These are phyloP conservation scores for Chrysoporthe puriensis DNA, from an alignment of 2,329 filamentous ascomycete species.

Conservation along the genomic window DNA sequence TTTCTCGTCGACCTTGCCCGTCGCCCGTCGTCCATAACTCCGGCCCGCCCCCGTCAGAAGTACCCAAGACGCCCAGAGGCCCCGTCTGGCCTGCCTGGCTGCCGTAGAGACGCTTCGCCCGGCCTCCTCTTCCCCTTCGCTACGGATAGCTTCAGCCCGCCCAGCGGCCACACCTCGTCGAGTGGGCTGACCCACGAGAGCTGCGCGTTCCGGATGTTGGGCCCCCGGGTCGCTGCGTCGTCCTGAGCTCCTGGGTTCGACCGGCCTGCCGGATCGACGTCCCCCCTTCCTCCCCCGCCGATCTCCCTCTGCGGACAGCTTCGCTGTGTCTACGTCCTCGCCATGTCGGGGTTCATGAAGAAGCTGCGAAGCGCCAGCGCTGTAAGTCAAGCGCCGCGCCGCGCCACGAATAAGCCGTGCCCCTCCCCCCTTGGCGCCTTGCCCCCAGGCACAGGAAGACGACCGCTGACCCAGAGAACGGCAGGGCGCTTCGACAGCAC, in stretches of 20 bases:
- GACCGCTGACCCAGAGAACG: conserved; percentile 12
- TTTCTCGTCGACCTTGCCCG: background rate
- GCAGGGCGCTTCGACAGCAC: conserved; percentile 50
- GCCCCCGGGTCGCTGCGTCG: conserved; percentile 17
- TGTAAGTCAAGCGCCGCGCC: conserved; percentile 47
- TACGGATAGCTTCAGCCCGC: background rate
- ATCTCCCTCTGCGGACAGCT: conserved; percentile 6
- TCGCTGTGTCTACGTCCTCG: conserved; percentile 8
- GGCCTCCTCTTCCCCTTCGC: background rate
- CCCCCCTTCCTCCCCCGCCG: conserved; percentile 6
- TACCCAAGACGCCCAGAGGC: background rate
- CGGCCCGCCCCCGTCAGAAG: background rate
- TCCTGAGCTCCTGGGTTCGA: conserved; percentile 26
- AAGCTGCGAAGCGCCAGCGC: conserved; percentile 60
- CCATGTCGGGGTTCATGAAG: conserved; percentile 62
- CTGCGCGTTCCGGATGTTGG: conserved; percentile 28
- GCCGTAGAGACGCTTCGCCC: background rate
- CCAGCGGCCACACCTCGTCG: conserved; percentile 7
- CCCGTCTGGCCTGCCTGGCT: background rate
- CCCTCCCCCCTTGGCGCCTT: conserved; percentile 15
- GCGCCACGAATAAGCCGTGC: conserved; percentile 2
- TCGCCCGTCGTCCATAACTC: background rate
- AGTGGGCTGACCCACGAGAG: conserved; percentile 19
- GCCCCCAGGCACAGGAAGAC: conserved; percentile 21
- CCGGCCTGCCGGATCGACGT: conserved; percentile 26